Evolutionary conservation across 139 green algal genomes (phyloP).

Genomic region (Medakamo hakoo): DNA sequence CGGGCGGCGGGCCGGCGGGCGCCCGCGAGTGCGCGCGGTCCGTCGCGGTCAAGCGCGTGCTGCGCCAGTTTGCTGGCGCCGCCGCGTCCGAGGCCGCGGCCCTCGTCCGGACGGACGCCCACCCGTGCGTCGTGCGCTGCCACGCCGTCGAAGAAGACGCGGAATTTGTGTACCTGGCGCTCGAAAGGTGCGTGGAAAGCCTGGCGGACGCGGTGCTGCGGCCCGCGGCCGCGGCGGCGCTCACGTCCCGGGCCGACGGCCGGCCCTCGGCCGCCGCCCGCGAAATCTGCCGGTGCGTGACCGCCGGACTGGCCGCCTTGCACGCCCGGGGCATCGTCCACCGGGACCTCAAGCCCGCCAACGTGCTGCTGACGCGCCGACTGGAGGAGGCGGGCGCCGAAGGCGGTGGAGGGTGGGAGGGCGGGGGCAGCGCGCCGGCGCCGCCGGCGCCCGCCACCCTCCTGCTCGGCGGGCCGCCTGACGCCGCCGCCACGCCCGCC

Average conservation of each 20-base stretch:
- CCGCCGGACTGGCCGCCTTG: slow-evolving; percentile 40
- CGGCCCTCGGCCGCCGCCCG: slow-evolving; percentile 14
- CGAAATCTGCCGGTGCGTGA: slow-evolving; percentile 12
- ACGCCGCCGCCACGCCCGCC: too few species aligned
- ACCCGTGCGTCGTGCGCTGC: slow-evolving; percentile 77
- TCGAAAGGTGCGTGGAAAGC: slow-evolving; percentile 67
- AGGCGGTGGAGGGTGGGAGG: neutral
- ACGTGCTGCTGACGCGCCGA: slow-evolving; percentile 74
- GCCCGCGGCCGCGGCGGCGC: neutral
- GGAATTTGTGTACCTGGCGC: slow-evolving; percentile 93
- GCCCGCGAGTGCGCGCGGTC: slow-evolving; percentile 54
- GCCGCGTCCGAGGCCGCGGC: slow-evolving; percentile 84
- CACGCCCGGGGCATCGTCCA: slow-evolving; percentile 79
- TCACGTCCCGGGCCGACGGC: neutral
- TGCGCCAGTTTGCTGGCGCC: slow-evolving; percentile 69
- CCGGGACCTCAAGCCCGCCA: slow-evolving; percentile 80
- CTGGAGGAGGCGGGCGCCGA: neutral
- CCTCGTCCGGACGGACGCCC: slow-evolving; percentile 84
- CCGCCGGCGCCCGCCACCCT: too few species aligned
- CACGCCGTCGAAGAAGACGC: slow-evolving; percentile 95
- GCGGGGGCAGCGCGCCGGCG: too few species aligned
- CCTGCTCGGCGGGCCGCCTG: too few species aligned
- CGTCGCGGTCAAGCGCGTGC: slow-evolving; percentile 80
- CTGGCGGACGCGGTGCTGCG: slow-evolving; percentile 27
- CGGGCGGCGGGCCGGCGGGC: too few species aligned